A percentile compares a stretch with the other conserved stretches of the same genome.
These are phyloP conservation scores for Botrytis fragariae DNA, from an alignment of 2,329 filamentous ascomycete species.

Conservation along the genomic window DNA sequence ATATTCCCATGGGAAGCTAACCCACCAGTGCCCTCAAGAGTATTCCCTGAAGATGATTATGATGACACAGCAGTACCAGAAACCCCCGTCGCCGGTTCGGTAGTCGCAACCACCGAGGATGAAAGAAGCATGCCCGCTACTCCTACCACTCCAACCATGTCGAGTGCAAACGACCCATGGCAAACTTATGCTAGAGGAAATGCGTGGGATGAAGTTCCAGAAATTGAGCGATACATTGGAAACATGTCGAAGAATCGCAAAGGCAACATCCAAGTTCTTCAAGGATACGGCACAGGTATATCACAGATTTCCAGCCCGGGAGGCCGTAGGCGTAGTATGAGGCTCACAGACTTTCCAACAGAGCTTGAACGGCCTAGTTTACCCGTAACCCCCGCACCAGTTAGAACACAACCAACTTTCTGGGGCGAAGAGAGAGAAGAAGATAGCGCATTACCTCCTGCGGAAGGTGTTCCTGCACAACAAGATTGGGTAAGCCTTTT, in stretches of 20 bases:
- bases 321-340: conserved; percentile 51
- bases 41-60: conserved; percentile 59
- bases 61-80: conserved; percentile 27
- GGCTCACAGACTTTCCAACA: conserved; percentile 83
- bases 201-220: conserved; percentile 89
- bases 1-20: conserved; percentile 91
- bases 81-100: conserved; percentile 36
- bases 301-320: conserved; percentile 34
- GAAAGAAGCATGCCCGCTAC: conserved; percentile 44
- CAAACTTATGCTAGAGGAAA: conserved; percentile 72
- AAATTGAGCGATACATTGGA: conserved; percentile 85
- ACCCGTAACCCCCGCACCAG: conserved; percentile 84
- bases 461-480: conserved; percentile 82
- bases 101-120: conserved; percentile 42
- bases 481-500: conserved; percentile 87
- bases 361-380: conserved; percentile 80
- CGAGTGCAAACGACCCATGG: conserved; percentile 61
- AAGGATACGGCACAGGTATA: conserved; percentile 37
- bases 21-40: conserved; percentile 59
- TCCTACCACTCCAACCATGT: conserved; percentile 49
- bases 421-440: conserved; percentile 56
- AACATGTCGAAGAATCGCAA: conserved; percentile 64
- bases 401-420: conserved; percentile 61
- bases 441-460: conserved; percentile 63
- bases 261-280: conserved; percentile 40